A percentile compares a stretch with the other conserved stretches of the same genome.
phyloP scores from a whole-genome alignment of 768 basidiomycete genomes.

The Tephrocybe sp. region DNA sequence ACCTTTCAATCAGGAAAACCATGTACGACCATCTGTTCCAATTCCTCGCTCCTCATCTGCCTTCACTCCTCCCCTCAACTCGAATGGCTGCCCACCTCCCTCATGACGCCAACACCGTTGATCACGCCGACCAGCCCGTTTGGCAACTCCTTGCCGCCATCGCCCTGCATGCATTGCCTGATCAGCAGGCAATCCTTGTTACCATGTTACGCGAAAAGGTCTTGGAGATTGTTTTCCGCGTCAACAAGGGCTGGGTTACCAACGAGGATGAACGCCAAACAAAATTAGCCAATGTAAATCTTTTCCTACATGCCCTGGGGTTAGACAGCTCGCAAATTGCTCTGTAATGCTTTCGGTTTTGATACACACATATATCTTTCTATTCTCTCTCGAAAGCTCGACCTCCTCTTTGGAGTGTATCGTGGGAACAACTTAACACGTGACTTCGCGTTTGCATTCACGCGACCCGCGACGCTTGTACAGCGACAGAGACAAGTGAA shows the following conservation, averaged over 20 bases:
- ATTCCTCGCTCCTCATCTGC: constrained; percentile 72
- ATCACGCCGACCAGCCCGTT: constrained; percentile 84
- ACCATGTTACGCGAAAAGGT: constrained; percentile 89
- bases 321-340: constrained; percentile 69
- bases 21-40: constrained; percentile 90
- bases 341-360: constrained; percentile 34
- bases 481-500: no score
- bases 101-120: constrained; percentile 42
- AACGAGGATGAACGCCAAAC: constrained; percentile 74
- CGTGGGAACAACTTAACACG: background rate
- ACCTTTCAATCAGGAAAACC: constrained; percentile 60
- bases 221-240: constrained; percentile 82
- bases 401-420: background rate
- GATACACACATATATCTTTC: constrained; percentile 9
- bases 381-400: background rate
- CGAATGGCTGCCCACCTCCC: constrained; percentile 50
- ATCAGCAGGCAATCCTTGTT: constrained; percentile 90
- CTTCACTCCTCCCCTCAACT: constrained; percentile 87
- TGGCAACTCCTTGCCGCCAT: constrained; percentile 93
- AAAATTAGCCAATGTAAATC: constrained; percentile 90
- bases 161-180: constrained; percentile 78
- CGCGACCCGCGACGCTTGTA: background rate
- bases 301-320: constrained; percentile 82
- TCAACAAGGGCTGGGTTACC: constrained; percentile 70
- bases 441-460: no score